phyloP scores from a whole-genome alignment of 176 grass and related monocot genomes.

The Musa acuminata region DNA sequence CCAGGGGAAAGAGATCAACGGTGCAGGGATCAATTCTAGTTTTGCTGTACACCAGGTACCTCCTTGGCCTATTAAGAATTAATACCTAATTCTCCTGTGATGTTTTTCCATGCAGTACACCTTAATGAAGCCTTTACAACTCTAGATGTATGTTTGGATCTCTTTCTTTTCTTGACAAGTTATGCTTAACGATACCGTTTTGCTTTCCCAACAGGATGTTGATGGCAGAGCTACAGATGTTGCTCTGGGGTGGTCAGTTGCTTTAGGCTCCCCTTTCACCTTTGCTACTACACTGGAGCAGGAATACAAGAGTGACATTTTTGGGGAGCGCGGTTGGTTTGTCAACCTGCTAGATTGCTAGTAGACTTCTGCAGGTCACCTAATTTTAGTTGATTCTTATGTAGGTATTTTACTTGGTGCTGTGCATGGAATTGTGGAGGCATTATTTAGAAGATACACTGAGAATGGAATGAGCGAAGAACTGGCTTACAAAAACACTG shows the following conservation, averaged over 20 bases:
- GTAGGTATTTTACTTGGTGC: constrained; percentile 67
- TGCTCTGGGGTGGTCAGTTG: constrained; percentile 77
- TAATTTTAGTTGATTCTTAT: constrained; percentile 12
- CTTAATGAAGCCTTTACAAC: background rate
- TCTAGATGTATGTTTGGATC: background rate
- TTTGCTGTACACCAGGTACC: constrained; percentile 71
- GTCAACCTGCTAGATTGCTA: background rate
- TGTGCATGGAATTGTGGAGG: constrained; percentile 66
- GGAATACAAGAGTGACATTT: constrained; percentile 81
- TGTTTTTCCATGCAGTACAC: background rate
- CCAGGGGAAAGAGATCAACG: constrained; percentile 81
- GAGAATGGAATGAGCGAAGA: constrained; percentile 70
- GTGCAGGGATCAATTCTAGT: constrained; percentile 76
- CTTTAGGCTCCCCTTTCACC: constrained; percentile 72
- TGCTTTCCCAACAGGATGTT: constrained; percentile 41
- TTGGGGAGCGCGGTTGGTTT: constrained; percentile 59
- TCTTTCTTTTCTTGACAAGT: background rate
- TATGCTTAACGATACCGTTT: background rate
- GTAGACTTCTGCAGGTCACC: background rate
- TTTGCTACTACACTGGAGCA: constrained; percentile 64
- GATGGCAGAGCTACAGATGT: constrained; percentile 82
- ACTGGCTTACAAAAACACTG: constrained; percentile 57
- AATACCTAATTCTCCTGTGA: background rate
- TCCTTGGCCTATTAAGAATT: background rate
- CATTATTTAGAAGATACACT: constrained; percentile 62